phyloP scores from a whole-genome alignment of 176 grass and related monocot species.

The Avena atlantica region DNA sequence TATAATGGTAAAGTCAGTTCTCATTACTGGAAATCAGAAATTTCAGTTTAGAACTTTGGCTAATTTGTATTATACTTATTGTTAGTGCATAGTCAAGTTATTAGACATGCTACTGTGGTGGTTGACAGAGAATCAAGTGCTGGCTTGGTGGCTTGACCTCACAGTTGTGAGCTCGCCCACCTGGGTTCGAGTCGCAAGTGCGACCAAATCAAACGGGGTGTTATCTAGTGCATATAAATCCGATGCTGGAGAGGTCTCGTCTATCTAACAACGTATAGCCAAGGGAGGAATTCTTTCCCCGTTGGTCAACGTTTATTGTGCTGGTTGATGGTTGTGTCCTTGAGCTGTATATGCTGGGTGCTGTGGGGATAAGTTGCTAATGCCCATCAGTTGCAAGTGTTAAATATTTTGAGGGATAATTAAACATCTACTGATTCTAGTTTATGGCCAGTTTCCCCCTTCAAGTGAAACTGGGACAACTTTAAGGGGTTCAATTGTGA shows the following conservation, averaged over 20 bases:
- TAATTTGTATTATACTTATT: conserved; percentile 19
- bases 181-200: no score
- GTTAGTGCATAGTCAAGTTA: conserved; percentile 21
- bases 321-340: conserved; percentile 11
- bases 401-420: neutral
- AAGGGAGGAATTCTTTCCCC: no score
- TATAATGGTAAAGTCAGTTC: conserved; percentile 4
- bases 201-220: no score
- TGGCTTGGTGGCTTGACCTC: no score
- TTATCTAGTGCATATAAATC: no score
- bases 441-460: conserved; percentile 6
- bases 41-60: neutral
- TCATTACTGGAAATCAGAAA: neutral
- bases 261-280: no score
- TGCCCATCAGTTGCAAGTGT: conserved; percentile 7
- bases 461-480: neutral
- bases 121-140: no score
- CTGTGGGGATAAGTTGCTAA: neutral
- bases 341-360: conserved; percentile 1
- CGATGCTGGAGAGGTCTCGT: no score
- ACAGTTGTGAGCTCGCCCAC: no score
- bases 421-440: conserved; percentile 12
- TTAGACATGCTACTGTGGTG: neutral
- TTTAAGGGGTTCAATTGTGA: conserved; percentile 18
- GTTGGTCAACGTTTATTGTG: neutral